Evolutionary conservation across 495 filamentous ascomycete genomes (phyloP).

Genomic region (Podospora pseudoanserina): DNA sequence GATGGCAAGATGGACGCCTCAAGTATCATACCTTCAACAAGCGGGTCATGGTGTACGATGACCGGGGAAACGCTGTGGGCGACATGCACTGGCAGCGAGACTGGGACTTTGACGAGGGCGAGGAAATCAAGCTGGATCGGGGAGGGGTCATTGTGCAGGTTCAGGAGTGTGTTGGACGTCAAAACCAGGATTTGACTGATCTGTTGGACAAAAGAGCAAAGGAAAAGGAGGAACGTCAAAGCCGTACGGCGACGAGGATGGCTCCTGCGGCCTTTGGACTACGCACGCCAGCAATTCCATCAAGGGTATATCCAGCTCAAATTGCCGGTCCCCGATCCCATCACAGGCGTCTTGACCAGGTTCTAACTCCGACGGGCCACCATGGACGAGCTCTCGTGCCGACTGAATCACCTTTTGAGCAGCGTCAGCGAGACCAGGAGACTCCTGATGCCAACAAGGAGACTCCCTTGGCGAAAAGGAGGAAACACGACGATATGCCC

Average conservation of each 20-base stretch:
- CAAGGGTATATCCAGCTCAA: background rate
- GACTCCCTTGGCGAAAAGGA: slow-evolving; percentile 35
- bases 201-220: slow-evolving; percentile 63
- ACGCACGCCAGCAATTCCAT: slow-evolving; percentile 10
- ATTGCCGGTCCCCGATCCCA: slow-evolving; percentile 34
- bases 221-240: slow-evolving; percentile 45
- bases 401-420: slow-evolving; percentile 49
- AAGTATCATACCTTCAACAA: slow-evolving; percentile 89
- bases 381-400: slow-evolving; percentile 49
- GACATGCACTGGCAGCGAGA: slow-evolving; percentile 77
- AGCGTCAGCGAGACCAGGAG: slow-evolving; percentile 33
- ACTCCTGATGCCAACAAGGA: slow-evolving; percentile 16
- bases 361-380: slow-evolving; percentile 48
- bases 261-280: slow-evolving; percentile 4
- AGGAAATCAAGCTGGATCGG: slow-evolving; percentile 77
- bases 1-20: slow-evolving; percentile 89
- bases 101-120: slow-evolving; percentile 64
- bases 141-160: slow-evolving; percentile 74
- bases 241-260: slow-evolving; percentile 32
- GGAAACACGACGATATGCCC: slow-evolving; percentile 34
- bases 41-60: slow-evolving; percentile 87
- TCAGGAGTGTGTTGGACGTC: slow-evolving; percentile 64
- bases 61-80: slow-evolving; percentile 71
- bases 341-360: slow-evolving; percentile 43
- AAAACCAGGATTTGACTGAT: slow-evolving; percentile 70